These are phyloP conservation scores for Brasenia schreberi DNA, from an alignment of 164 flowering plant species.

Conservation along the genomic window DNA sequence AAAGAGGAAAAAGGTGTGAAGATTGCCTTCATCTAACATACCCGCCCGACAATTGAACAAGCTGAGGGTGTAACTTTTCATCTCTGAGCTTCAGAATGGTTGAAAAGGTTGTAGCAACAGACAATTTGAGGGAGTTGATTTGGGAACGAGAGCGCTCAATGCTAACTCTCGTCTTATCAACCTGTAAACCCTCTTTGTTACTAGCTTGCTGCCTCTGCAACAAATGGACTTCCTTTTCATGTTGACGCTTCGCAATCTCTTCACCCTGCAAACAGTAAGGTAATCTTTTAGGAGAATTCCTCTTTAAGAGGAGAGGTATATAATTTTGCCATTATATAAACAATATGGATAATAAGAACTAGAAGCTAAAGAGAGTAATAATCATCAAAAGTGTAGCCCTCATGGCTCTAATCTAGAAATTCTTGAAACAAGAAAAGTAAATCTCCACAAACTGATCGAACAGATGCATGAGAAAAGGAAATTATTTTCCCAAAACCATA, in stretches of 20 bases:
- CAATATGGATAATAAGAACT: no score
- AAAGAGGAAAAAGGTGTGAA: not conserved
- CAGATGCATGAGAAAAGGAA: no score
- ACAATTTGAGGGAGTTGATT: slow-evolving; percentile 34
- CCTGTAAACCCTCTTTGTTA: slow-evolving; percentile 39
- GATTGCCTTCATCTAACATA: slow-evolving; percentile 10
- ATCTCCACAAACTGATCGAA: no score
- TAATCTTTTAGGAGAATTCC: no score
- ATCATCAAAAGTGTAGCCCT: no score
- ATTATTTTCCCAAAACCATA: no score
- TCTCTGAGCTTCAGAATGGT: slow-evolving; percentile 41
- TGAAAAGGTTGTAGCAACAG: slow-evolving; percentile 35
- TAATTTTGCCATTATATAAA: no score
- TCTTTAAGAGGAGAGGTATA: no score
- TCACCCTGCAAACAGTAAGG: slow-evolving; percentile 36
- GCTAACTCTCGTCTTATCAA: slow-evolving; percentile 37
- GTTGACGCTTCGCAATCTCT: slow-evolving; percentile 45
- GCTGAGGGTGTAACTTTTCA: slow-evolving; percentile 67
- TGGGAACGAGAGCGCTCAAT: slow-evolving; percentile 55
- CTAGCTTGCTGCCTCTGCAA: slow-evolving; percentile 54
- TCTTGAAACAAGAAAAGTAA: no score
- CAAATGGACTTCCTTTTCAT: slow-evolving; percentile 37
- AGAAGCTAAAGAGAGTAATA: no score
- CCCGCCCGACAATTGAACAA: slow-evolving; percentile 59
- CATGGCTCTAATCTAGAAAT: no score